A percentile compares a stretch with the other conserved stretches of the same genome.
These are phyloP conservation scores for Andrographis paniculata DNA, from an alignment of 305 asterid species.

Conservation along the genomic window DNA sequence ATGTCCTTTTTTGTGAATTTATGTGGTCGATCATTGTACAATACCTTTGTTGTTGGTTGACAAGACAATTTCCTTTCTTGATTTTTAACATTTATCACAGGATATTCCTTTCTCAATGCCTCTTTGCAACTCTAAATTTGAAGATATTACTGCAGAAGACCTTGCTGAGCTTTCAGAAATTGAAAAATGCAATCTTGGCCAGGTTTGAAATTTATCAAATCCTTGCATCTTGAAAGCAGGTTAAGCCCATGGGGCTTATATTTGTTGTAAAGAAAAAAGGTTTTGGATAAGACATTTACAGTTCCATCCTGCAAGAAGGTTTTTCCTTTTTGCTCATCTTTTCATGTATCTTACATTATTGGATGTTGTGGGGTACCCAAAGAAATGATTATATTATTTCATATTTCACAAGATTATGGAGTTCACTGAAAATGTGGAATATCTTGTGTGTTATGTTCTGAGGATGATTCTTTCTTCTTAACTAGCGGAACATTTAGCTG, in stretches of 20 bases:
- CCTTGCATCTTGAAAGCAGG: conserved; percentile 9
- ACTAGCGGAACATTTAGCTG: conserved; percentile 2
- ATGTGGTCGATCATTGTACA: conserved; percentile 13
- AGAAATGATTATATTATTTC: neutral
- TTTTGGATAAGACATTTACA: conserved; percentile 10
- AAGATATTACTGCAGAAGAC: conserved; percentile 77
- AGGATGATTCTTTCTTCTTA: neutral
- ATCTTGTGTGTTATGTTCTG: neutral
- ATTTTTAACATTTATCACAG: conserved; percentile 33
- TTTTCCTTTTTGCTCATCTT: no score
- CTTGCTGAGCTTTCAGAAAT: conserved; percentile 74
- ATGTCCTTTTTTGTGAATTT: neutral
- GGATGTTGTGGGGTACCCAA: neutral
- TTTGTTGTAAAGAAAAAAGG: conserved; percentile 3
- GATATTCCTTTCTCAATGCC: conserved; percentile 88
- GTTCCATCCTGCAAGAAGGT: no score
- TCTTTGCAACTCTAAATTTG: conserved; percentile 63
- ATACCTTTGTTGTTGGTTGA: conserved; percentile 10
- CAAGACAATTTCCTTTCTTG: conserved; percentile 9
- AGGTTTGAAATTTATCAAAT: conserved; percentile 45
- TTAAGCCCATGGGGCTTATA: conserved; percentile 9
- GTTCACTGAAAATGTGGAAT: neutral
- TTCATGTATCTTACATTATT: neutral
- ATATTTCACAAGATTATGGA: neutral
- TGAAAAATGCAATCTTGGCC: conserved; percentile 61